phyloP scores from a whole-genome alignment of 1,284 basidiomycete species.

The Cutaneotrichosporon mucoides region DNA sequence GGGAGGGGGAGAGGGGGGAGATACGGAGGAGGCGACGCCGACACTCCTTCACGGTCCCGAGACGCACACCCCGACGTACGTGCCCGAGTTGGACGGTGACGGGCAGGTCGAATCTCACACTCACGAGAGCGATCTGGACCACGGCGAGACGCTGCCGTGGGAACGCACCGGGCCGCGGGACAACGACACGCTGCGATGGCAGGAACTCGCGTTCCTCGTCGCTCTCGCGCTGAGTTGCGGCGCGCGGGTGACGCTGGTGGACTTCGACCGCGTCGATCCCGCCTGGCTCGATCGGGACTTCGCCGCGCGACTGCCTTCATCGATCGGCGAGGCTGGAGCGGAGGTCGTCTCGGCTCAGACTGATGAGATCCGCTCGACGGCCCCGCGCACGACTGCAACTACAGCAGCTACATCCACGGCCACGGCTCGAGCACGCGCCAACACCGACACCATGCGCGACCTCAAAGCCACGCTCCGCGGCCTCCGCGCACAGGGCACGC shows the following conservation, averaged over 20 bases:
- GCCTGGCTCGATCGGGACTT: not conserved
- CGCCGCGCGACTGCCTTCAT: not conserved
- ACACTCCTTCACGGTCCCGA: not conserved
- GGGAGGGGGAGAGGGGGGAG: no score
- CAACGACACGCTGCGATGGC: not conserved
- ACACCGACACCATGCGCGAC: not conserved
- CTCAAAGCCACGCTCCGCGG: not conserved
- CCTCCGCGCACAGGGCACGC: not conserved
- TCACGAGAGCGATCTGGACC: not conserved
- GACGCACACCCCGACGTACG: not conserved
- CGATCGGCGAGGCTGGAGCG: no score
- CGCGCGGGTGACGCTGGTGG: not conserved
- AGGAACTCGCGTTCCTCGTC: slow-evolving; percentile 1
- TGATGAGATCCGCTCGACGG: no score
- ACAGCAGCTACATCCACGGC: no score
- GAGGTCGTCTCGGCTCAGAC: no score
- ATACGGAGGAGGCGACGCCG: no score
- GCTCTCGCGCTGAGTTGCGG: not conserved
- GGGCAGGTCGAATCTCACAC: not conserved
- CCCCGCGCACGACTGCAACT: no score
- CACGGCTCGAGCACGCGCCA: not conserved
- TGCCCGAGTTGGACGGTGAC: not conserved
- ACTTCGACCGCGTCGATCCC: not conserved
- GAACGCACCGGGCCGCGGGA: not conserved
- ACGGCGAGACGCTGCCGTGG: not conserved